Conservation (phyloP, 768 basidiomycete genomes). For the Gautieria morchelliformis region DNA sequence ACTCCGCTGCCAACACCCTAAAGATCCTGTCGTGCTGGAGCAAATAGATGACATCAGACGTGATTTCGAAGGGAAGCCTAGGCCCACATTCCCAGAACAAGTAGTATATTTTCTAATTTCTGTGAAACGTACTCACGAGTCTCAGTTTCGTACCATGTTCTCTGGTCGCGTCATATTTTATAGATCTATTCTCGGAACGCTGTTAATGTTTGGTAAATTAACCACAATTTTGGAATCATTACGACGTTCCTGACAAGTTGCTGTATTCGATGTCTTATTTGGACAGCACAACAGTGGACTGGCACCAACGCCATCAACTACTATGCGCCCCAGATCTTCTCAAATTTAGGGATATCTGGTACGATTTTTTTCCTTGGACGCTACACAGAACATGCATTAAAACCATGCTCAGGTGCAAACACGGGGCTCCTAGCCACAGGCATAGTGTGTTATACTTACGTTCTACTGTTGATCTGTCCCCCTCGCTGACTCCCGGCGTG, state of each 20-base stretch:
- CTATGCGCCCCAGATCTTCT: slow-evolving; percentile 43
- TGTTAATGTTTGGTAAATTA: slow-evolving; percentile 8
- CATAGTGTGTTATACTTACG: no score
- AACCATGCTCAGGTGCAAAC: slow-evolving; percentile 14
- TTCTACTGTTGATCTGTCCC: background rate
- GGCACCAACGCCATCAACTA: slow-evolving; percentile 50
- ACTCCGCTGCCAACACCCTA: slow-evolving; percentile 24
- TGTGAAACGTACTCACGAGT: slow-evolving; percentile 6
- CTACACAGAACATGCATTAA: background rate
- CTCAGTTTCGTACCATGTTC: background rate
- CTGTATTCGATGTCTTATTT: slow-evolving; percentile 15
- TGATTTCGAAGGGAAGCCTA: slow-evolving; percentile 34
- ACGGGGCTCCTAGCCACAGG: slow-evolving; percentile 44
- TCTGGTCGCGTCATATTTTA: slow-evolving; percentile 12
- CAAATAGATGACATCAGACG: slow-evolving; percentile 38
- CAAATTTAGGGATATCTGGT: slow-evolving; percentile 35
- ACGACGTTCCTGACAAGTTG: slow-evolving; percentile 21
- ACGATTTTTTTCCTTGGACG: background rate
- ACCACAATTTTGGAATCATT: slow-evolving; percentile 34
- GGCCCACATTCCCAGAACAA: slow-evolving; percentile 14
- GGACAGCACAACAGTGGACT: slow-evolving; percentile 38
- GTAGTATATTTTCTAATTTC: slow-evolving; percentile 15
- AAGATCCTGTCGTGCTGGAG: slow-evolving; percentile 25
- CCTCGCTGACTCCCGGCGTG: background rate
- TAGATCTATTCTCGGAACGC: slow-evolving; percentile 9